Conservation (phyloP, 192 early-diverging fungal genomes). For the Anaeromyces robustus region DNA sequence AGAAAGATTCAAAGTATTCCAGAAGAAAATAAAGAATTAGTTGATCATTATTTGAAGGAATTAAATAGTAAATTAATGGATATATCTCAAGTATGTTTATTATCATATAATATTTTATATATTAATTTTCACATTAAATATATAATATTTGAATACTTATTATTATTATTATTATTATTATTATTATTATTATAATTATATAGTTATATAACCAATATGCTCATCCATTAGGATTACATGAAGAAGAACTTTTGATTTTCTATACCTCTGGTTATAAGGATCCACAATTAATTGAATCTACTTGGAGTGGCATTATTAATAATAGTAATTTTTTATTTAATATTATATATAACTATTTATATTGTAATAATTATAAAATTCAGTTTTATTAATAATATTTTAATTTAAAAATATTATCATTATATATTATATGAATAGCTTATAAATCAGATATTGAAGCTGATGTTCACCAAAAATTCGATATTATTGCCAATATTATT, state of each 20-base stretch:
- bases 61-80: neutral
- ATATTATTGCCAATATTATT: constrained; percentile 10
- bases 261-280: neutral
- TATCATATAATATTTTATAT: no score
- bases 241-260: constrained; percentile 3
- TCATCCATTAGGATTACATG: constrained; percentile 1
- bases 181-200: no score
- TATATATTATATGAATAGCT: no score
- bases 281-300: constrained; percentile 3
- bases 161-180: no score
- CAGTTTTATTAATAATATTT: no score
- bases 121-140: no score
- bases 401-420: no score
- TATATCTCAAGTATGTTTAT: constrained; percentile 2
- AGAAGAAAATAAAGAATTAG: constrained; percentile 5
- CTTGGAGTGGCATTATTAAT: constrained; percentile 6
- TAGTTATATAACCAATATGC: constrained; percentile 1
- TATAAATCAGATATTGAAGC: constrained; percentile 2
- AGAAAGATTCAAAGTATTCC: constrained; percentile 13
- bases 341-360: no score
- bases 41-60: constrained; percentile 1
- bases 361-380: no score
- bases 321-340: constrained; percentile 11
- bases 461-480: constrained; percentile 4
- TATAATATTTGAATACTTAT: no score